Base-by-base conservation (phyloP, 345 rosid genomes). In the Streptanthus diversifolius region DNA sequence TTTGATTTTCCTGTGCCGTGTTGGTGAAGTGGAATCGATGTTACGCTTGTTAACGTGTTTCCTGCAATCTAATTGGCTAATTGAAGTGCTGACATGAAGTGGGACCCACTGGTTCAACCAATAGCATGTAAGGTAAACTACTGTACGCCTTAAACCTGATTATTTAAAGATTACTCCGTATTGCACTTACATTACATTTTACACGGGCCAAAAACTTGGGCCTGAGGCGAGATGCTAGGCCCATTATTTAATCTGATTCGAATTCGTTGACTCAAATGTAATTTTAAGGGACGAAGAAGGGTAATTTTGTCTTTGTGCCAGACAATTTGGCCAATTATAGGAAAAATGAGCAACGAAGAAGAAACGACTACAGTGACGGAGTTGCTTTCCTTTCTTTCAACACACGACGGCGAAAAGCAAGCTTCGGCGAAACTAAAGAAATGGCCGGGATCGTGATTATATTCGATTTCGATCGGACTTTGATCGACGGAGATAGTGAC, bases 391-490 rank as follows among this genome's bases (percentile, higher is more conserved):
- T 36, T 17, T 7, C 24, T 11, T 22, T 45, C 53, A 39, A 17
- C 8, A 62, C 45, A n/a, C 58, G 57, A 47, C 78, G 62, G 13
- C 36, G 44, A 74, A 41, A 67, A 41, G 45, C 33, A 35, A 68
- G 49, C 73, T 60, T 47, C 78, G 66, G n/a, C 53, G 43, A 4
- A 37, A 11, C 8, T 5, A 22, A 0, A 12, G 29, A 45, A 15
- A 87, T 85, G 90, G 72, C 82, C 18, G 70, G 64, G 17, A 77
- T 76, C 41, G 86, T 82, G 66, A 86, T 88, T 40, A 62, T 92
- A 22, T 90, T 92, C 66, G 95, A 92, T 78, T 92, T 92, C 30
- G 98, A 92, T 72, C 80, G 92, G 77, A 92, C 98, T 32, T n/a
- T 92, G 52, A 92, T 92, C 63, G 92, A 90, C 51, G 90, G 84